Evolutionary conservation across 805 yeast species (phyloP).

Genomic region (Blastobotrys robertii): DNA sequence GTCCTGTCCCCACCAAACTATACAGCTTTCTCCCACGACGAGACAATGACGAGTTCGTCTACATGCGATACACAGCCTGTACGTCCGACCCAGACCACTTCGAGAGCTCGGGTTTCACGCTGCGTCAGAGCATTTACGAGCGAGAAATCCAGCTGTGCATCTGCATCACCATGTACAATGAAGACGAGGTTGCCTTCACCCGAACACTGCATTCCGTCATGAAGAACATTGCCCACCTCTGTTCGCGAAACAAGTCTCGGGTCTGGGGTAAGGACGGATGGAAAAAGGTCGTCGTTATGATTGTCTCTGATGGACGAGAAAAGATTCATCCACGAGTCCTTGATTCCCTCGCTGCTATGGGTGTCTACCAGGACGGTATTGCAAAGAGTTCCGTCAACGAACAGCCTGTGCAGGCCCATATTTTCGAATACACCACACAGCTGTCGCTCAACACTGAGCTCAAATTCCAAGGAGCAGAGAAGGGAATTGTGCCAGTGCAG

Average conservation of each 20-base stretch:
- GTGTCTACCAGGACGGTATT: conserved; percentile 94
- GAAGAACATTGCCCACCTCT: conserved; percentile 81
- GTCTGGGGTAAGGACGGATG: conserved; percentile 96
- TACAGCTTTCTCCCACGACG: conserved; percentile 76
- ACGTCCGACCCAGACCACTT: conserved; percentile 89
- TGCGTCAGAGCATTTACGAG: conserved; percentile 76
- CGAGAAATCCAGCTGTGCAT: conserved; percentile 88
- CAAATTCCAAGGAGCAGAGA: conserved; percentile 83
- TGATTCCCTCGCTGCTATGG: conserved; percentile 86
- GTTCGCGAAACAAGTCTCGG: conserved; percentile 68
- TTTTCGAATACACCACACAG: conserved; percentile 94
- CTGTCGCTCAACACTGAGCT: conserved; percentile 82
- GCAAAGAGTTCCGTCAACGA: conserved; percentile 91
- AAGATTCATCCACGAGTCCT: conserved; percentile 78
- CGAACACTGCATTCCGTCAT: conserved; percentile 92
- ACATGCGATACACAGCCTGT: conserved; percentile 96
- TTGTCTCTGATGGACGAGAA: conserved; percentile 90
- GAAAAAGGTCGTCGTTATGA: conserved; percentile 89
- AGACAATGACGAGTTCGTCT: conserved; percentile 85
- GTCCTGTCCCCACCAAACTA: conserved; percentile 87
- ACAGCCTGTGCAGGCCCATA: conserved; percentile 83
- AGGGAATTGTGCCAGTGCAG: conserved; percentile 91
- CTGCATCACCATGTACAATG: conserved; percentile 96
- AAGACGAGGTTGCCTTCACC: conserved; percentile 80
- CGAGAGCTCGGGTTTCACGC: conserved; percentile 66